Base-by-base conservation (phyloP, 78 protist genomes). In the Dictyostelium purpureum region DNA sequence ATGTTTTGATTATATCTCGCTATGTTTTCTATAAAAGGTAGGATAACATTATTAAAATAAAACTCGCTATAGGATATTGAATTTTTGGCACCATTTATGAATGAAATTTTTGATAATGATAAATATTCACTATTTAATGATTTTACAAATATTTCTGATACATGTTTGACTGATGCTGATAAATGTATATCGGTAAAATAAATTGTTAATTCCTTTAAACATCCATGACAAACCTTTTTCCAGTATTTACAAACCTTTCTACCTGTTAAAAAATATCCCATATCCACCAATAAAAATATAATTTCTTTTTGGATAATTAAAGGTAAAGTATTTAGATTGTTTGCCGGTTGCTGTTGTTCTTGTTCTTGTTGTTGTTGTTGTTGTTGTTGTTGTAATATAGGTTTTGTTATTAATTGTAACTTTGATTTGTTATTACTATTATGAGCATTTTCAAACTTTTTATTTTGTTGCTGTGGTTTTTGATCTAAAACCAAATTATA, bases 301-400 rank as follows among this genome's bases (percentile, higher is more conserved):
- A 85, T 73, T 33, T 85, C 78, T 61, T 73, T 85, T 45, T 85
- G 92, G 33, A 85, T 47, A 9, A 85, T 45, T 16, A 49, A 26
- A 31, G 92, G 92, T 74, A 85, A n/a, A 28, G 9, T n/a, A 33
- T 24, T 18, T 51, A 12, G 14, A 31, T 31, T 6, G 5, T 19
- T 12, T 28, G 18, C 38, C 4, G 40, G 6, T 12, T 24, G 3
- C n/a, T 37, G 61, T 11, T 21, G 45, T 56, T 59, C 31, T 59
- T 56, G 52, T 21, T 33, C 37, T 54, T 51, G 19, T 16, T 54
- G 63, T 7, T 7, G 12, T 7, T 28, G 11, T 19, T 49, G 35
- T 24, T 47, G 24, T 77, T 37, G 47, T 18, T 56, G 52, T 4
- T 5, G 21, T 6, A 37, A 2, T 24, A 9, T 18, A n/a, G 2